Conservation (phyloP, 2,329 filamentous ascomycete genomes). For the Penicillium crustosum region DNA sequence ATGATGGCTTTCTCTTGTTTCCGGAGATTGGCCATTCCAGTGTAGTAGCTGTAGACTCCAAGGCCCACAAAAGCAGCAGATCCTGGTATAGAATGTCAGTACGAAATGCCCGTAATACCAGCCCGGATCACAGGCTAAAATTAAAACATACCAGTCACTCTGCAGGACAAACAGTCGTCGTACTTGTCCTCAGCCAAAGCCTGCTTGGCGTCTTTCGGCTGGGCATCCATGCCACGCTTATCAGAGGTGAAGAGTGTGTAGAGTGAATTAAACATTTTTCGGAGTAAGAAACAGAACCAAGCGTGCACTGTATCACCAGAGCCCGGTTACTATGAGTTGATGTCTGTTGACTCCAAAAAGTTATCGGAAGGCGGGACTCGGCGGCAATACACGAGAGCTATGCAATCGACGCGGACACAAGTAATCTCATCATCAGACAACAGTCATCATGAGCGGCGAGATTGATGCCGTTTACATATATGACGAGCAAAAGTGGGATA, state of each 20-base stretch:
- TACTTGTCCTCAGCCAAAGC: constrained; percentile 46
- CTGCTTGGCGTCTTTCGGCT: constrained; percentile 61
- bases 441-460: constrained; percentile 70
- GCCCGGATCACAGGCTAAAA: neutral
- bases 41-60: constrained; percentile 74
- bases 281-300: neutral
- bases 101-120: neutral
- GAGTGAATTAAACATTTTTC: neutral
- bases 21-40: constrained; percentile 70
- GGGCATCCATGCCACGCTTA: constrained; percentile 53
- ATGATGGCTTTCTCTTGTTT: constrained; percentile 63
- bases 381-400: constrained; percentile 35
- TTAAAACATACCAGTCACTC: constrained; percentile 60
- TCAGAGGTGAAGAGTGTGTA: constrained; percentile 45
- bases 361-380: constrained; percentile 29
- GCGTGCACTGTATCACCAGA: neutral
- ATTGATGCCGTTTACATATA: constrained; percentile 97
- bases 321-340: neutral
- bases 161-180: constrained; percentile 70
- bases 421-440: constrained; percentile 20
- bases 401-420: constrained; percentile 18
- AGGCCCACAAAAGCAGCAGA: constrained; percentile 73
- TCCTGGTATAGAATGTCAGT: constrained; percentile 50
- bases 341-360: constrained; percentile 10
- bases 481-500: constrained; percentile 83